Percentiles rank a stretch among this genome's conserved stretches.
phyloP scores from a whole-genome alignment of 441 rosid species.

The Adansonia gregorii region DNA sequence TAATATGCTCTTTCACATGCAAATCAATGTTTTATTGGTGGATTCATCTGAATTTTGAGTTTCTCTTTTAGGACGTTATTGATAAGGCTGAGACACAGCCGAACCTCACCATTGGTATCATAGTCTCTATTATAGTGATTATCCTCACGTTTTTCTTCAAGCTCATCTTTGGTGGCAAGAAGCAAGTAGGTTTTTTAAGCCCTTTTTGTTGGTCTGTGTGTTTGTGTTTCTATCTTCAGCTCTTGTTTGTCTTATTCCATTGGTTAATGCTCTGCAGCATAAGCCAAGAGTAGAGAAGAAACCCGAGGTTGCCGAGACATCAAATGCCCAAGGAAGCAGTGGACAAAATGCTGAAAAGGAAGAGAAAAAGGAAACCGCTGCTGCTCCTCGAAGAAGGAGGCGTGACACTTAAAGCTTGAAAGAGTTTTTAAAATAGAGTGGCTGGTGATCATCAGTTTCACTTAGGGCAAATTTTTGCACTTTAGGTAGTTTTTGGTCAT shows the following conservation, averaged over 20 bases:
- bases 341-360: constrained; percentile 49
- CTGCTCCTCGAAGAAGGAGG: constrained; percentile 74
- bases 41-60: background rate
- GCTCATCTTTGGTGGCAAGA: constrained; percentile 81
- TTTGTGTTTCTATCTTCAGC: background rate
- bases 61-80: constrained; percentile 54
- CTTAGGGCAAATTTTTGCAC: constrained; percentile 40
- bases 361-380: constrained; percentile 49
- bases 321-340: constrained; percentile 46
- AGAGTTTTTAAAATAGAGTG: background rate
- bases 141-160: constrained; percentile 55
- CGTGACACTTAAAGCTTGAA: constrained; percentile 51
- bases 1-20: background rate
- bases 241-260: background rate
- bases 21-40: background rate
- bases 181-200: constrained; percentile 42
- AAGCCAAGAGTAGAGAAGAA: constrained; percentile 48
- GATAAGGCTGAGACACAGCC: constrained; percentile 92
- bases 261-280: constrained; percentile 38
- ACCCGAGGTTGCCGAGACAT: constrained; percentile 50
- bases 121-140: constrained; percentile 58
- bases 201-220: no score
- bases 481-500: background rate
- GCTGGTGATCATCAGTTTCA: constrained; percentile 21
- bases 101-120: constrained; percentile 70